phyloP scores from a whole-genome alignment of 805 yeast species.

The Danielozyma ontarioensis region DNA sequence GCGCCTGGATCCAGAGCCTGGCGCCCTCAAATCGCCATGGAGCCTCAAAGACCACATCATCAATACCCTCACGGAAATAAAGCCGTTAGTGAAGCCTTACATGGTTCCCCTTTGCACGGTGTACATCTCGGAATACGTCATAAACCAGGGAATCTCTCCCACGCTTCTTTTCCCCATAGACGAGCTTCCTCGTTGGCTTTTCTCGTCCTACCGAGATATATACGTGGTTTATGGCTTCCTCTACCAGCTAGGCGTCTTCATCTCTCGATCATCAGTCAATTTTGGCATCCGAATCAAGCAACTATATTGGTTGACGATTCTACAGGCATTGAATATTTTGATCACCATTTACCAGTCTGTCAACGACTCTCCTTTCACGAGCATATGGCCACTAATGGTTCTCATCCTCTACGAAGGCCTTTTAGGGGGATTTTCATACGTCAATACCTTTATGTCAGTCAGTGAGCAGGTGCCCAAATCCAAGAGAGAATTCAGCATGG shows the following conservation, averaged over 20 bases:
- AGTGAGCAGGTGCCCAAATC: conserved; percentile 48
- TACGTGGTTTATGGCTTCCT: conserved; percentile 88
- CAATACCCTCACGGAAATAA: conserved; percentile 22
- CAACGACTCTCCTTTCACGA: conserved; percentile 48
- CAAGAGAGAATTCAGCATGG: conserved; percentile 58
- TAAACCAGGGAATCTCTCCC: conserved; percentile 90
- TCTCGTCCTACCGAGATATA: conserved; percentile 68
- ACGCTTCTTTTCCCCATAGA: conserved; percentile 75
- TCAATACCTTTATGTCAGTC: conserved; percentile 79
- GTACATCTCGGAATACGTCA: conserved; percentile 79
- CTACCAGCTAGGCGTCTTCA: conserved; percentile 88
- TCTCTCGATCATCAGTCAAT: conserved; percentile 80
- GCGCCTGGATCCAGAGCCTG: conserved; percentile 2
- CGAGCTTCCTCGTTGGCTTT: conserved; percentile 53
- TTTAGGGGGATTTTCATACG: conserved; percentile 86
- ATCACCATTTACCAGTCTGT: conserved; percentile 62
- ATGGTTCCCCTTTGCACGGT: conserved; percentile 84
- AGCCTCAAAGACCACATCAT: conserved; percentile 10
- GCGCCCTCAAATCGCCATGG: no score
- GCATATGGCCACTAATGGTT: conserved; percentile 55
- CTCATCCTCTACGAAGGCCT: conserved; percentile 83
- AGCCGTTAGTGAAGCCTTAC: conserved; percentile 52
- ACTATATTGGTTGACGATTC: conserved; percentile 55
- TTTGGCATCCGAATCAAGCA: conserved; percentile 52
- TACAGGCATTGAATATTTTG: conserved; percentile 63